Evolutionary conservation across 805 yeast genomes (phyloP), one percentile per base, ranked within the genome.

Genomic region (Metschnikowia santaceciliae): DNA sequence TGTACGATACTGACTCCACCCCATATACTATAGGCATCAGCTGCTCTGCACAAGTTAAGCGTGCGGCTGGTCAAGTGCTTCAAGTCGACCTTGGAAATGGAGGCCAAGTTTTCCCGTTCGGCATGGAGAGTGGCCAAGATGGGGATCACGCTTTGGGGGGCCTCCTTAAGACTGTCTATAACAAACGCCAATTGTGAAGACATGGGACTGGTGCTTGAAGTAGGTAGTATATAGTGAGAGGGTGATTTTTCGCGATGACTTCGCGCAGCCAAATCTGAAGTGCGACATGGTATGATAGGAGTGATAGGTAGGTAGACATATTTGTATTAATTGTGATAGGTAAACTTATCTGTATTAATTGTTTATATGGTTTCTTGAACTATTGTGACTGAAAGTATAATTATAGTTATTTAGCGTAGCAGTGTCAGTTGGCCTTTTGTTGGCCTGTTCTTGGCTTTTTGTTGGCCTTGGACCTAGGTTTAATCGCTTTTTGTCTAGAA

Each of bases 1-100:
- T 71, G 67, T 11, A 76, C 70, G 6, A 82, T 56, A 56, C 79
- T 81, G 34, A 82, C 74, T 5, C 86, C 88, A 54, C 80, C 74
- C 88, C 88, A 84, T 49, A 79, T 72, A 11, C 45, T 42, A 34
- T 57, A 54, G n/a, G 74, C 71, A 17, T 72, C 67, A 53, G 72
- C 72, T 1, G 81, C 75, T 35, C 71, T 67, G 49, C 78, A 59
- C 41, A 78, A 65, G 57, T 78, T 80, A 60, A 54, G 68, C 38
- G 54, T 65, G 39, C 78, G 58, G 10, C 80, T 68, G 33, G 78
- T 72, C 30, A 82, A 65, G 59, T 81, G 85, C 51, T 74, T 73
- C 33, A 77, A 60, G 26, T 82, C 83, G 8, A 75, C 62, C 58
- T 78, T 77, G 13, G 79, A 65, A n/a, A 80, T 76, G n/a, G 62